Evolutionary conservation across 1,284 basidiomycete species (phyloP).

Genomic region (Cutaneotrichosporon daszewskae): DNA sequence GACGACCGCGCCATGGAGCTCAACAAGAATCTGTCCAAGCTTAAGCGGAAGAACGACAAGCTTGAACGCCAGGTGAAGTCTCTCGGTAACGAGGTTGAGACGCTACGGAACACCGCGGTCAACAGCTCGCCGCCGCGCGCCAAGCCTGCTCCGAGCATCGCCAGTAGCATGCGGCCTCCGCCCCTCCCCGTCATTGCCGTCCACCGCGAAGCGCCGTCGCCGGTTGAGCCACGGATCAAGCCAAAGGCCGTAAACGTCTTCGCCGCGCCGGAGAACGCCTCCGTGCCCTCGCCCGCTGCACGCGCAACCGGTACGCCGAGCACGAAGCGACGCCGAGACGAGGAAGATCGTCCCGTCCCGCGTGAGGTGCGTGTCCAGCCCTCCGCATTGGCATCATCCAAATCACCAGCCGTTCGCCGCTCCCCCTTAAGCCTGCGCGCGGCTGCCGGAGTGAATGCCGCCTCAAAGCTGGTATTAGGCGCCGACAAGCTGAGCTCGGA

Average conservation of each 20-base stretch:
- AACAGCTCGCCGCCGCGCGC: slow-evolving; percentile 2
- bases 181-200: not conserved
- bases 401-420: not conserved
- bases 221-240: not conserved
- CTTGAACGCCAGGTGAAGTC: slow-evolving; percentile 11
- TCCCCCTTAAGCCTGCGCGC: not conserved
- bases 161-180: not conserved
- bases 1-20: slow-evolving; percentile 18
- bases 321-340: slow-evolving; percentile 13
- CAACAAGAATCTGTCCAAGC: slow-evolving; percentile 11
- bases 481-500: too few species aligned
- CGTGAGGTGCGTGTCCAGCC: slow-evolving; percentile 7
- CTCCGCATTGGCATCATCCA: not conserved
- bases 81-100: slow-evolving; percentile 10
- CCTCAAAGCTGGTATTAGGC: too few species aligned
- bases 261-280: not conserved
- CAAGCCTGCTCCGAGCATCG: not conserved
- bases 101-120: slow-evolving; percentile 2
- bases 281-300: not conserved
- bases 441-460: not conserved
- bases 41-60: slow-evolving; percentile 7
- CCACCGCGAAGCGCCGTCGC: not conserved
- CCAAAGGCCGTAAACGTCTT: not conserved
- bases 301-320: slow-evolving; percentile 1
- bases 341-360: slow-evolving; percentile 4